Evolutionary conservation across 495 filamentous ascomycete genomes (phyloP), one percentile per base, ranked within the genome.

Genomic region (Trichoderma reesei): DNA sequence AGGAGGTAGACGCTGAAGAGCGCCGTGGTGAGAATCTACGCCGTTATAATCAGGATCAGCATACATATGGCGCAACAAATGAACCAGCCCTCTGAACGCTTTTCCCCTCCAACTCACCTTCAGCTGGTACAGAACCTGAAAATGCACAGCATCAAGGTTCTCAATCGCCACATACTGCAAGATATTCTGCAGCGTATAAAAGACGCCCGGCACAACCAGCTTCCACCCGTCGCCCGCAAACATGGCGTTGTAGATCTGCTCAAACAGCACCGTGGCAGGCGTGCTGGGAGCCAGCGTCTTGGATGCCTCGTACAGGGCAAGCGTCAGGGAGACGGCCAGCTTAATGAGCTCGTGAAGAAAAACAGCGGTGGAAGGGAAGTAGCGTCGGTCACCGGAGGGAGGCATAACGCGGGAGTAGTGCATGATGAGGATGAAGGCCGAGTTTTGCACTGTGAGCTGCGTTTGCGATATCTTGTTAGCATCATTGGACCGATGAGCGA

Each of bases 141-240:
- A 97, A 46, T 91, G 88, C 8, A 93, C 90, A 2, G 94, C 88
- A 63, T 92, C 91, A 65, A 97, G 77, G 70, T 98, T 97, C 65
- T 89, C 89, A 26, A 98, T 83, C 2, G 91, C 94, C 60, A 96
- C 82, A 73, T 96, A 98, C 74, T 97, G 91, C 20, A 98, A 76
- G 4, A 87, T 89, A 71, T 96, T 97, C 69, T 96, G 90, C 34
- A 96, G 67, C 0, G 94, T 96, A 71, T 96, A 97, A 3, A 98
- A 80, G 48, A 85, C 81, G 8, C 92, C 94, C 0, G 94, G 93
- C 42, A 98, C 88, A 5, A 90, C 91, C 67, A 98, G 72, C 74
- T 97, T 97, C 94, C 94, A 98, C 69, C 90, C 90, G 68, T 98
- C 94, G n/a, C 88, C 86, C 3, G 89, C 88, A 71, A 97, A 96